Percentiles rank a stretch among this genome's conserved stretches.
Conservation (phyloP, 257 asterid species). For the Linaria vulgaris region DNA sequence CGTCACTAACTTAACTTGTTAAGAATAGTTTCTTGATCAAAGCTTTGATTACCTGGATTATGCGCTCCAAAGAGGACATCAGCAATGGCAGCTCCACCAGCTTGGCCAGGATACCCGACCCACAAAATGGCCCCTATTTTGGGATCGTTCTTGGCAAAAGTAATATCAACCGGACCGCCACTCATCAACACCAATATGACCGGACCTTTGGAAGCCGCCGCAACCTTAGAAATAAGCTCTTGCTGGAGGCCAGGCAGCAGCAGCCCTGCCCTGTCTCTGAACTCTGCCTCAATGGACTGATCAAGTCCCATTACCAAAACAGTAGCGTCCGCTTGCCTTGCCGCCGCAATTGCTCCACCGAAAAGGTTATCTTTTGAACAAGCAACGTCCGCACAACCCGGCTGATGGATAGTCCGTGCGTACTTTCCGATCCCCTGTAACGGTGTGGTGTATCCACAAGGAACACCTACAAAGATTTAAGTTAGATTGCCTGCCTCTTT, state of each 20-base stretch:
- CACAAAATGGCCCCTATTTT: constrained; percentile 60
- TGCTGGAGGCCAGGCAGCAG: constrained; percentile 67
- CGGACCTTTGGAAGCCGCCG: constrained; percentile 71
- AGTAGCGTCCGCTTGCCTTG: constrained; percentile 64
- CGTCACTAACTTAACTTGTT: too few species aligned
- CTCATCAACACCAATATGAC: constrained; percentile 60
- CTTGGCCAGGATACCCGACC: constrained; percentile 90
- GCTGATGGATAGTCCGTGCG: constrained; percentile 51
- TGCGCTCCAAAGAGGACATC: constrained; percentile 71
- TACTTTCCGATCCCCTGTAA: constrained; percentile 62
- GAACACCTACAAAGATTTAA: constrained; percentile 38
- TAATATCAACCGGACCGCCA: constrained; percentile 82
- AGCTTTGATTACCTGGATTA: constrained; percentile 57
- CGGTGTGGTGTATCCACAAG: constrained; percentile 74
- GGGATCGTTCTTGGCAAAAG: constrained; percentile 66
- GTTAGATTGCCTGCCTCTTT: background rate
- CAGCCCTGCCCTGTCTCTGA: constrained; percentile 60
- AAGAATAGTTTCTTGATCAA: too few species aligned
- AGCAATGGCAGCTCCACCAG: constrained; percentile 82
- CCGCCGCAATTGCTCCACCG: constrained; percentile 56
- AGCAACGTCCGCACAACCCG: constrained; percentile 63
- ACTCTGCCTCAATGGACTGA: constrained; percentile 75
- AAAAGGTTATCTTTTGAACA: constrained; percentile 47
- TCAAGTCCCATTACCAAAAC: constrained; percentile 74
- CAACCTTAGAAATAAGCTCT: constrained; percentile 62